phyloP scores from a whole-genome alignment of 202 grass and related monocot genomes.

The Dendrocalamus latiflorus region DNA sequence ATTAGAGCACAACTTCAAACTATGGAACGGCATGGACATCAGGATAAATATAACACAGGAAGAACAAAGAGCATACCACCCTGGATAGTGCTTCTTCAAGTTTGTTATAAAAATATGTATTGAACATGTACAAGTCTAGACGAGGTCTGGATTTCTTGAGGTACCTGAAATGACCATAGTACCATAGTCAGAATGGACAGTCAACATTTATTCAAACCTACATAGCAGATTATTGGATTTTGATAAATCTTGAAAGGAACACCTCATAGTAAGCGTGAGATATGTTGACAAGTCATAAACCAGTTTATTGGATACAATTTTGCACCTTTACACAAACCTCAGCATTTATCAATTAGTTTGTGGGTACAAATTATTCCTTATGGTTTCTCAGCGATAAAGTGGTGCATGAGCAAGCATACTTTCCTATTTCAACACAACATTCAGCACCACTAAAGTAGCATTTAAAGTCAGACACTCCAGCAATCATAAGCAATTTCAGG shows the following conservation, averaged over 20 bases:
- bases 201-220: conserved; percentile 19
- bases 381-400: not conserved
- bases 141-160: conserved; percentile 44
- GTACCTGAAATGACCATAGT: conserved; percentile 55
- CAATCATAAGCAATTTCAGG: not conserved
- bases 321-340: not conserved
- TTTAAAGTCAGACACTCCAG: not conserved
- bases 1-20: not conserved
- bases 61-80: conserved; percentile 46
- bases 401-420: not conserved
- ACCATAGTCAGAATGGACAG: conserved; percentile 25
- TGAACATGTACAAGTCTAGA: conserved; percentile 67
- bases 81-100: conserved; percentile 63
- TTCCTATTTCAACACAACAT: not conserved
- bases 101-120: conserved; percentile 90
- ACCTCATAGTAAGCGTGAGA: not conserved
- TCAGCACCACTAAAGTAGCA: not conserved
- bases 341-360: conserved; percentile 7
- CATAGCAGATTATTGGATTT: not conserved
- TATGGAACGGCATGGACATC: not conserved
- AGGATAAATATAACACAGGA: conserved; percentile 1
- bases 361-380: conserved; percentile 11
- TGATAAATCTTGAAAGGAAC: not conserved
- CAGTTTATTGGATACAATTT: conserved; percentile 14
- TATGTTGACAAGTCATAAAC: conserved; percentile 12